Evolutionary conservation across 345 rosid species (phyloP).

Genomic region (Bretschneidera sinensis): DNA sequence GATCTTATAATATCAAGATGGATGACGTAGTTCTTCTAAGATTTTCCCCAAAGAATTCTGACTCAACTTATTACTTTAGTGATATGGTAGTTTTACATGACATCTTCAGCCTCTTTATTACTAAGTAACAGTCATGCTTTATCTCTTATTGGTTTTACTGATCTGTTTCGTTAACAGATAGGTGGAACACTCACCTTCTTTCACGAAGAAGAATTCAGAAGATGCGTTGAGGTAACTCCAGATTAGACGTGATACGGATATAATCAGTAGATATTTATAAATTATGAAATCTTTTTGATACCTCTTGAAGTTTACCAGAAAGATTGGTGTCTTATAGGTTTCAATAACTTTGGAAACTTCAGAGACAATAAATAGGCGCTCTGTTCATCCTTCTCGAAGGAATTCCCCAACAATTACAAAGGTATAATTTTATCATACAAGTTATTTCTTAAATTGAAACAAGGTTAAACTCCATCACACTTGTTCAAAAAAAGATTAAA

Average conservation of each 20-base stretch:
- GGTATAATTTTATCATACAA: conserved; percentile 31
- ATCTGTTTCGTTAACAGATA: conserved; percentile 46
- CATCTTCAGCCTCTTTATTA: background rate
- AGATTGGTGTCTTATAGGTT: conserved; percentile 41
- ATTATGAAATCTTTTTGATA: conserved; percentile 7
- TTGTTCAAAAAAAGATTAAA: too few species aligned
- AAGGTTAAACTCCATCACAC: too few species aligned
- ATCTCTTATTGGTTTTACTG: conserved; percentile 14
- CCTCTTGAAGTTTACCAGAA: conserved; percentile 19
- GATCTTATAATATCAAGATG: conserved; percentile 96
- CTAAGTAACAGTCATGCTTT: background rate
- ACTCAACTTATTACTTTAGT: conserved; percentile 89
- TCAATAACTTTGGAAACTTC: conserved; percentile 78
- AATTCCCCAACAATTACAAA: conserved; percentile 81
- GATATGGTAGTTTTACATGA: conserved; percentile 55
- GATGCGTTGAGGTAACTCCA: conserved; percentile 87
- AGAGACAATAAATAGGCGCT: conserved; percentile 64
- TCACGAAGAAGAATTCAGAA: conserved; percentile 77
- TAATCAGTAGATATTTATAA: conserved; percentile 1
- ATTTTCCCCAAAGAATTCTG: conserved; percentile 89
- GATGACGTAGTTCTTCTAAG: conserved; percentile 85
- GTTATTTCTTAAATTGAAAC: background rate
- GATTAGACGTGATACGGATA: background rate
- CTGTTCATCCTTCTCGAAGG: conserved; percentile 82
- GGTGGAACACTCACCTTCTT: conserved; percentile 97